Percentiles rank a stretch among this genome's conserved stretches.
phyloP scores from a whole-genome alignment of 495 filamentous ascomycete genomes.

The Hypoxylon lienhwacheense region DNA sequence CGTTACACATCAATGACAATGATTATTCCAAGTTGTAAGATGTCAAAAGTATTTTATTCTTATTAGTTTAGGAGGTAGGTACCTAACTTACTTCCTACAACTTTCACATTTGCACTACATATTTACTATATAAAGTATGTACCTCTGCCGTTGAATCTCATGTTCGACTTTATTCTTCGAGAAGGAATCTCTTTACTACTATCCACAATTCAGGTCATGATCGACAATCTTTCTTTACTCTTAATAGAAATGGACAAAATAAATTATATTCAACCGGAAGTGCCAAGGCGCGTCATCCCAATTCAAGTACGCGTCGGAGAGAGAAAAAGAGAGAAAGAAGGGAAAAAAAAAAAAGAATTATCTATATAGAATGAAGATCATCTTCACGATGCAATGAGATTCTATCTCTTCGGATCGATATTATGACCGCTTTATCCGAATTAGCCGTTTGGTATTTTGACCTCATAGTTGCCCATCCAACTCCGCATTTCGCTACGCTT shows the following conservation, averaged over 20 bases:
- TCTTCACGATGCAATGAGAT: constrained; percentile 8
- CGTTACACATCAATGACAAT: too few species aligned
- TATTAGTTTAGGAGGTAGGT: too few species aligned
- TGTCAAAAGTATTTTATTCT: too few species aligned
- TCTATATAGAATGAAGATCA: too few species aligned
- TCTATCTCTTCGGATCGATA: constrained; percentile 20
- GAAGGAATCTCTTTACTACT: constrained; percentile 13
- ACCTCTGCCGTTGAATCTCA: constrained; percentile 24
- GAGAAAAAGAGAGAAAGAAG: neutral
- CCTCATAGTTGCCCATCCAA: constrained; percentile 25
- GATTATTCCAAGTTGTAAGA: too few species aligned
- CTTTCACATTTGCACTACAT: too few species aligned
- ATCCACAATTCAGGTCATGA: constrained; percentile 28
- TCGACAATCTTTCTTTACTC: constrained; percentile 14
- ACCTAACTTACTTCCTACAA: too few species aligned
- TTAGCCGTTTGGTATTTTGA: constrained; percentile 24
- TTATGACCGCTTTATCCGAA: constrained; percentile 25
- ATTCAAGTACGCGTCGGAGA: constrained; percentile 7
- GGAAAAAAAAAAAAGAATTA: neutral
- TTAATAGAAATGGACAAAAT: constrained; percentile 12
- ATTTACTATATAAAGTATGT: constrained; percentile 4
- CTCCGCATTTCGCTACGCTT: constrained; percentile 33
- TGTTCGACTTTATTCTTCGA: constrained; percentile 23
- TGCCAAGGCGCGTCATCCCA: constrained; percentile 20
- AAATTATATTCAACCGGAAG: constrained; percentile 20